Conservation (phyloP, 2,329 filamentous ascomycete species). For the Alternaria sp. region DNA sequence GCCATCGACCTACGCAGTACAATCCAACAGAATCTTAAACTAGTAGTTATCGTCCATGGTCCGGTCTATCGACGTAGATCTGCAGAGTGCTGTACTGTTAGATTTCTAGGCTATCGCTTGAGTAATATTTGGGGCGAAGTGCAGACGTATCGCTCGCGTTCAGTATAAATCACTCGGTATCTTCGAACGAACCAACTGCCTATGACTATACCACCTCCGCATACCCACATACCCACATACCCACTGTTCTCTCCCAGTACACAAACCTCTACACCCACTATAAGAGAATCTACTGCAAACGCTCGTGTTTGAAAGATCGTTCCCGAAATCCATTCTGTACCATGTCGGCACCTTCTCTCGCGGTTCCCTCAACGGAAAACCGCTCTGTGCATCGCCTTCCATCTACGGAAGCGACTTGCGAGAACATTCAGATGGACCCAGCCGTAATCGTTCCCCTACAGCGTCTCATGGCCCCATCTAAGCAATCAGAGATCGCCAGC, state of each 20-base stretch:
- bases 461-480: constrained; percentile 63
- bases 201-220: constrained; percentile 37
- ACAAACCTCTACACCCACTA: no score
- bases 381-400: constrained; percentile 62
- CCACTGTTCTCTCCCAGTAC: constrained; percentile 44
- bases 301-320: constrained; percentile 6
- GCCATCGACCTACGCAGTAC: constrained; percentile 26
- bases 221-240: constrained; percentile 20
- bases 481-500: constrained; percentile 62
- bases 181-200: constrained; percentile 24
- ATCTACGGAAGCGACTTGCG: constrained; percentile 59
- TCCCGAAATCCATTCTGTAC: constrained; percentile 10
- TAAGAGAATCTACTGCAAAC: no score
- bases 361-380: constrained; percentile 32
- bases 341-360: constrained; percentile 52
- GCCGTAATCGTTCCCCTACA: constrained; percentile 66
- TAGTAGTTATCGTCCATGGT: constrained; percentile 25
- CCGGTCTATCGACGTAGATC: constrained; percentile 26
- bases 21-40: constrained; percentile 18
- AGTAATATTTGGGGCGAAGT: constrained; percentile 16
- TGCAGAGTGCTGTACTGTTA: constrained; percentile 18
- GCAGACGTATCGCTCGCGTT: constrained; percentile 5
- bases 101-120: constrained; percentile 16
- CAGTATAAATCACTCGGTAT: constrained; percentile 31
- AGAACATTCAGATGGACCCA: constrained; percentile 53